Evolutionary conservation across 1,139 yeast species (phyloP), one percentile per base, ranked within the genome.

Genomic region (Pichia sp.): DNA sequence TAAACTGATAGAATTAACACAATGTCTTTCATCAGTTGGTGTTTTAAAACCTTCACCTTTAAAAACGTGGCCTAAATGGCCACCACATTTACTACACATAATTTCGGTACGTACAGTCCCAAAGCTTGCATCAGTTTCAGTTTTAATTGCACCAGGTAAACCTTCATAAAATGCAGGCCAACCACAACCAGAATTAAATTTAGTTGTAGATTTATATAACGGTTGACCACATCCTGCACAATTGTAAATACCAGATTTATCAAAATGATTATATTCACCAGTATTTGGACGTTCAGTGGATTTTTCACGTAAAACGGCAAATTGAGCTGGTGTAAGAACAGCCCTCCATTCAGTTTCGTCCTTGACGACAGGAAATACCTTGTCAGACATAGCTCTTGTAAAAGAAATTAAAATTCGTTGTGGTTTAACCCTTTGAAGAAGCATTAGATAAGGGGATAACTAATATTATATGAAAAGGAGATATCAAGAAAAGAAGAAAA

Each of bases 161-260:
- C 95, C 96, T 47, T 86, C 83, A 62, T 82, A 90, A 64, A 92
- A 92, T 0, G 97, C 89, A 0, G 98, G 98, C 98, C 98, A 92
- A 3, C 98, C 98, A 64, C 98, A 92, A 45, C 87, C 89, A 23
- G 95, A 78, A 48, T 82, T 80, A 57, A 94, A 92, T 65, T 92
- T 92, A 12, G 96, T 76, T 38, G 73, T 70, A 31, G 96, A 81
- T 51, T 74, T 74, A 64, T 92, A 92, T 35, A 92, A 67, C 8
- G 97, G 96, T 40, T 75, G 70, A 41, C 71, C 74, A 62, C 98
- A 92, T 10, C 82, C 97, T 0, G 84, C 97, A 67, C 99, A 92
- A 46, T 70, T 70, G 61, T 87, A 92, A 5, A 75, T 68, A 0
- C 97, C 97, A 1, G 58, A 54, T 2, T 65, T 59, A 62, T 51